A percentile compares a stretch with the other conserved stretches of the same genome.
phyloP scores from a whole-genome alignment of 2,329 filamentous ascomycete species.

The Alternaria infectoria region DNA sequence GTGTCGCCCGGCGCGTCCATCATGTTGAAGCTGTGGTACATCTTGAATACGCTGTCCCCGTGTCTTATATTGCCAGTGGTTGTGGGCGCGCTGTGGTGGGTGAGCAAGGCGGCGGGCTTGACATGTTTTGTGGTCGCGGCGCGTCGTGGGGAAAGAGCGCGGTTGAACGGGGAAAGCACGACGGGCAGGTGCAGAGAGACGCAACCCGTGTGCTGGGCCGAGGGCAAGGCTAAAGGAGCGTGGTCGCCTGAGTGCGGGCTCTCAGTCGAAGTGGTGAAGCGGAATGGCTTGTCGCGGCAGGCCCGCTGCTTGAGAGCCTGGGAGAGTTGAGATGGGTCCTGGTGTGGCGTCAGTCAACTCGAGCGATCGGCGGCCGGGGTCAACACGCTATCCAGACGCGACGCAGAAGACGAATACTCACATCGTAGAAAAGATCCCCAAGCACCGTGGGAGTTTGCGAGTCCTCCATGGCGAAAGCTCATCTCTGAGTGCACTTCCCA shows the following conservation, averaged over 20 bases:
- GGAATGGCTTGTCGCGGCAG: conserved; percentile 28
- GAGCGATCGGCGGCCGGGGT: conserved; percentile 39
- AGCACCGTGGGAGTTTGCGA: conserved; percentile 38
- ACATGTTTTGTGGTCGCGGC: conserved; percentile 37
- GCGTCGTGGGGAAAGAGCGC: conserved; percentile 35
- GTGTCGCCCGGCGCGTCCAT: conserved; percentile 53
- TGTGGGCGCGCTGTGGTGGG: conserved; percentile 42
- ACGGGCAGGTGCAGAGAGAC: conserved; percentile 22
- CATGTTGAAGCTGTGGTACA: conserved; percentile 48
- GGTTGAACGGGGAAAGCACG: conserved; percentile 16
- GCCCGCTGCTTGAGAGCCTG: conserved; percentile 44
- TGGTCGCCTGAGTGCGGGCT: conserved; percentile 14
- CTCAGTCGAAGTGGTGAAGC: conserved; percentile 35
- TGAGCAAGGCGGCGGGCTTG: conserved; percentile 35
- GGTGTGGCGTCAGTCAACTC: conserved; percentile 23
- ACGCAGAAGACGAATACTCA: conserved; percentile 34
- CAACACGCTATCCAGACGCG: conserved; percentile 19
- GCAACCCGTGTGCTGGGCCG: conserved; percentile 4
- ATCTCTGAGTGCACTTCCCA: conserved; percentile 11
- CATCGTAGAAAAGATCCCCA: conserved; percentile 40
- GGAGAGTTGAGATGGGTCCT: conserved; percentile 48
- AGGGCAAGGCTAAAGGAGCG: conserved; percentile 14
- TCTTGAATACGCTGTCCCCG: conserved; percentile 25
- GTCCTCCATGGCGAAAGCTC: conserved; percentile 35
- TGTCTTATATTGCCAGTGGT: conserved; percentile 28